Conservation (phyloP, 768 basidiomycete species). For the Exsudoporus frostii region DNA sequence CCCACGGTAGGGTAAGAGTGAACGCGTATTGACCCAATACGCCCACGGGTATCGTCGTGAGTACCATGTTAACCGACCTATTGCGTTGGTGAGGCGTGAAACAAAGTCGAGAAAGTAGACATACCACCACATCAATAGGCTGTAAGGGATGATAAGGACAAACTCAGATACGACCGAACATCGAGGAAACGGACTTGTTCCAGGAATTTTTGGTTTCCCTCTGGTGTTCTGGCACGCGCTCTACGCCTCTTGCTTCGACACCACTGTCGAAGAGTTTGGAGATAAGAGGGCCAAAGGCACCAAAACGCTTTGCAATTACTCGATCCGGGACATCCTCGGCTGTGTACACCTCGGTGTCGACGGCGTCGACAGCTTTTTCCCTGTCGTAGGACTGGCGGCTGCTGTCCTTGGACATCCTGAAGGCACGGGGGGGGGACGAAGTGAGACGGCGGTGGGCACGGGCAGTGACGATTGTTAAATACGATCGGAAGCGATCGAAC, state of each 20-base stretch:
- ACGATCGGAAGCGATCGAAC: not conserved
- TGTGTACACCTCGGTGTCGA: not conserved
- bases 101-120: not conserved
- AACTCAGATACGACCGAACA: not conserved
- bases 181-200: constrained; percentile 37
- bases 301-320: constrained; percentile 30
- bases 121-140: constrained; percentile 47
- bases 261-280: constrained; percentile 43
- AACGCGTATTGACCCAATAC: constrained; percentile 46
- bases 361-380: constrained; percentile 13
- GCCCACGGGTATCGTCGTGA: constrained; percentile 50
- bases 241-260: constrained; percentile 54
- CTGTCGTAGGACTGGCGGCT: constrained; percentile 10
- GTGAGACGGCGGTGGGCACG: not conserved
- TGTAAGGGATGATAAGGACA: constrained; percentile 11
- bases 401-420: constrained; percentile 6
- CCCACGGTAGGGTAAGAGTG: constrained; percentile 45
- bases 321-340: constrained; percentile 28
- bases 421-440: not conserved
- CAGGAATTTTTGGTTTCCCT: constrained; percentile 42
- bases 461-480: not conserved
- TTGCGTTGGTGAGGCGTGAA: not conserved
- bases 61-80: constrained; percentile 47
- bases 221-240: constrained; percentile 51
- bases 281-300: constrained; percentile 30